These are phyloP conservation scores for Rhododendron williamsianum DNA, from an alignment of 148 eudicot genomes.

Conservation along the genomic window DNA sequence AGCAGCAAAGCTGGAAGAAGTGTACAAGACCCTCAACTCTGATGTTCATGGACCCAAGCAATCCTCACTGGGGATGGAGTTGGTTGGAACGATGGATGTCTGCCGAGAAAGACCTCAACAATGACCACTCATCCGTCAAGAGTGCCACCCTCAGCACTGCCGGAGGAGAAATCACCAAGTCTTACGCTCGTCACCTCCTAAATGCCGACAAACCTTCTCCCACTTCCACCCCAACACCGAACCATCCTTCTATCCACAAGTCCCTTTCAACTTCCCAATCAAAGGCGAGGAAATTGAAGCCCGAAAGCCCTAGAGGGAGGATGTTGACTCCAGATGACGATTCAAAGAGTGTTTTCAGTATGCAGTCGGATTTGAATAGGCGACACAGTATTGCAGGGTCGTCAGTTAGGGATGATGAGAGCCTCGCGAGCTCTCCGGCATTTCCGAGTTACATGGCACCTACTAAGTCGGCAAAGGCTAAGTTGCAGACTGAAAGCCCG, in stretches of 20 bases:
- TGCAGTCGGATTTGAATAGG: constrained; percentile 48
- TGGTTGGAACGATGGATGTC: constrained; percentile 93
- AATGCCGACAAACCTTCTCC: constrained; percentile 32
- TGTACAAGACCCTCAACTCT: constrained; percentile 50
- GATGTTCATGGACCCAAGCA: constrained; percentile 70
- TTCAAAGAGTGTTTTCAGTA: constrained; percentile 42
- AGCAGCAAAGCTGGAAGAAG: constrained; percentile 88
- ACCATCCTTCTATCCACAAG: constrained; percentile 28
- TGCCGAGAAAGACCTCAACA: constrained; percentile 38
- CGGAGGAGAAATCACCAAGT: constrained; percentile 41
- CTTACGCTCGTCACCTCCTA: constrained; percentile 51
- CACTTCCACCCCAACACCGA: constrained; percentile 22
- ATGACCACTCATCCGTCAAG: constrained; percentile 23
- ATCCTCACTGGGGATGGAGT: constrained; percentile 97
- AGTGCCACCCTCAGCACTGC: constrained; percentile 18
- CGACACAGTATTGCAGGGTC: constrained; percentile 63
- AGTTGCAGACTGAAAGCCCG: constrained; percentile 37
- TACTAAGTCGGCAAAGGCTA: constrained; percentile 72
- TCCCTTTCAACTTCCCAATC: constrained; percentile 42
- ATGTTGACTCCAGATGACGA: constrained; percentile 46
- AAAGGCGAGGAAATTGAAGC: constrained; percentile 40
- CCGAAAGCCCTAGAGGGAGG: constrained; percentile 41
- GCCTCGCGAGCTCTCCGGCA: constrained; percentile 55
- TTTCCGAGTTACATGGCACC: constrained; percentile 88
- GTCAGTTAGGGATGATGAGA: constrained; percentile 62